These are phyloP conservation scores for Neopestalotiopsis rosae DNA, from an alignment of 2,329 filamentous ascomycete genomes.

Conservation along the genomic window DNA sequence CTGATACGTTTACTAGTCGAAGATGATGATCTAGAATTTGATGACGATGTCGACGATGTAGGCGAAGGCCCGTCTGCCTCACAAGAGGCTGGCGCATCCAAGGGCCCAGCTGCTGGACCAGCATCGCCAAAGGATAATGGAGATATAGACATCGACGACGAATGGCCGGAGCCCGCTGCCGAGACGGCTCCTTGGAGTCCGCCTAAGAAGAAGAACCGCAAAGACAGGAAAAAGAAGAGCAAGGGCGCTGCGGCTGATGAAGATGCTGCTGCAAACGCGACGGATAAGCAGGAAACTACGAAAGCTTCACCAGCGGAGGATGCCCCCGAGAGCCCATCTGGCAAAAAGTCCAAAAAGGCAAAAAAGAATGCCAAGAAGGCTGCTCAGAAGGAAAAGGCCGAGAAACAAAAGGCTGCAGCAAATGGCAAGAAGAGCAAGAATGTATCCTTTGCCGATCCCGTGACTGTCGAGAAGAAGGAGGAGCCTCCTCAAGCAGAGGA, in stretches of 20 bases:
- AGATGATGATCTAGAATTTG: not conserved
- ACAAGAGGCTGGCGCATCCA: not conserved
- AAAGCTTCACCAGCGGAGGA: not conserved
- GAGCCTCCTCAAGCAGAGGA: not conserved
- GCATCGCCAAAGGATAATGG: not conserved
- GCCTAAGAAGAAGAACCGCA: constrained; percentile 23
- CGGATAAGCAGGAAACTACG: not conserved
- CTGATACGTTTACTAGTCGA: constrained; percentile 14
- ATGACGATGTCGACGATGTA: constrained; percentile 10
- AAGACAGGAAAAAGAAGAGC: constrained; percentile 21
- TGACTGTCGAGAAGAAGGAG: not conserved
- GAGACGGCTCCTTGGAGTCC: not conserved
- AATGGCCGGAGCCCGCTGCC: constrained; percentile 6
- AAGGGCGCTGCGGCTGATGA: not conserved
- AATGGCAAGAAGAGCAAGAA: constrained; percentile 9
- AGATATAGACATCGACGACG: constrained; percentile 8
- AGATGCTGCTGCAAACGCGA: too few relatives aligned
- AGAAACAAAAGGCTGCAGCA: constrained; percentile 14
- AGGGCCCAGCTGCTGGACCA: not conserved
- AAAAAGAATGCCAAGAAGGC: constrained; percentile 21
- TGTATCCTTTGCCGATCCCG: constrained; percentile 8
- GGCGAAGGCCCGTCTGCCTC: constrained; percentile 2
- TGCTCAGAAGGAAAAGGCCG: constrained; percentile 16
- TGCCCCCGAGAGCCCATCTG: not conserved
- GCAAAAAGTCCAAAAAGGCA: constrained; percentile 16